Evolutionary conservation across 2,329 filamentous ascomycete species (phyloP).

Genomic region (Nothophoma quercina): DNA sequence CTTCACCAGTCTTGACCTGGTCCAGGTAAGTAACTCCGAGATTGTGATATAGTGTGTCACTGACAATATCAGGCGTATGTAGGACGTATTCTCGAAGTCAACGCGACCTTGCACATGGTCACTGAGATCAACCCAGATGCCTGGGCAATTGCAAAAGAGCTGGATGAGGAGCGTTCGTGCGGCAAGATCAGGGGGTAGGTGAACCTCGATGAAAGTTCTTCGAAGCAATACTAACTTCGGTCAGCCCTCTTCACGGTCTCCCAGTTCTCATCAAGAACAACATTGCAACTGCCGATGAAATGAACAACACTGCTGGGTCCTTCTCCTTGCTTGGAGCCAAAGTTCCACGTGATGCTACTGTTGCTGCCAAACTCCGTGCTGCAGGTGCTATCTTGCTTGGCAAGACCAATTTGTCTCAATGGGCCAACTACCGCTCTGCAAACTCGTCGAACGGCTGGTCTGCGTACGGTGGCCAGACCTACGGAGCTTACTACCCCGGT

Average conservation of each 20-base stretch:
- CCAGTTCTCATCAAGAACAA: slow-evolving; percentile 73
- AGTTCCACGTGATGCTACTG: slow-evolving; percentile 64
- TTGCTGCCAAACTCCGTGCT: slow-evolving; percentile 66
- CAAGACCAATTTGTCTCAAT: slow-evolving; percentile 71
- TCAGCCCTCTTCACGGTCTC: slow-evolving; percentile 67
- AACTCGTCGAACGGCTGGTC: slow-evolving; percentile 71
- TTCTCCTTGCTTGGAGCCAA: slow-evolving; percentile 67
- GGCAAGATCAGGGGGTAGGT: slow-evolving; percentile 56
- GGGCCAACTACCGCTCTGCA: slow-evolving; percentile 67
- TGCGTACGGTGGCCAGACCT: slow-evolving; percentile 68
- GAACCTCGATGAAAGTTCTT: neutral
- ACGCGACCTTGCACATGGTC: slow-evolving; percentile 60
- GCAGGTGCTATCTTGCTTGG: slow-evolving; percentile 71
- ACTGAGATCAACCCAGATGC: slow-evolving; percentile 66
- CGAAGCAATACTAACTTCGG: slow-evolving; percentile 1
- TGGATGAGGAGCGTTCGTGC: slow-evolving; percentile 58
- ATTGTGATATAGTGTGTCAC: neutral
- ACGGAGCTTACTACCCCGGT: slow-evolving; percentile 66
- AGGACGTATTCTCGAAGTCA: slow-evolving; percentile 61
- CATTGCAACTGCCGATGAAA: slow-evolving; percentile 68
- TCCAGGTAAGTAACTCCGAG: slow-evolving; percentile 38
- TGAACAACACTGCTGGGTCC: slow-evolving; percentile 72
- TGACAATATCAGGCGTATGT: slow-evolving; percentile 56
- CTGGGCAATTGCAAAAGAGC: slow-evolving; percentile 54
- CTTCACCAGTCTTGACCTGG: slow-evolving; percentile 67